Evolutionary conservation across 2,329 filamentous ascomycete genomes (phyloP).

Genomic region (Dryadomyces quercus-mongolicae): DNA sequence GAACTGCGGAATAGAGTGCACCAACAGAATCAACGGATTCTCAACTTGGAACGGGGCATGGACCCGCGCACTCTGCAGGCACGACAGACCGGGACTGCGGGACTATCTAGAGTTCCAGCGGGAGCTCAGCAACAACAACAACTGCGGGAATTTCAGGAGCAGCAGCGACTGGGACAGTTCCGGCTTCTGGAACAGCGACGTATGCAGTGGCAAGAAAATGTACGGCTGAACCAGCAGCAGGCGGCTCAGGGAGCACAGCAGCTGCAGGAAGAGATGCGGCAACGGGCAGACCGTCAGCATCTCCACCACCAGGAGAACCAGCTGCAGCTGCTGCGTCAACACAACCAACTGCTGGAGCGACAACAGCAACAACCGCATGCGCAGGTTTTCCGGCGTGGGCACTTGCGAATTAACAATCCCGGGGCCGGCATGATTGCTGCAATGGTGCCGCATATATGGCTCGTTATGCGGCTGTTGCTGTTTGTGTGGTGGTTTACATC

Average conservation of each 20-base stretch:
- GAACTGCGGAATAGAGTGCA: neutral
- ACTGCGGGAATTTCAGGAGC: neutral
- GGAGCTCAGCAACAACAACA: slow-evolving; percentile 2
- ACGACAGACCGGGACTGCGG: neutral
- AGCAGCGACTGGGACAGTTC: slow-evolving; percentile 4
- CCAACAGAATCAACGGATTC: neutral
- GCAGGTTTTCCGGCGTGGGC: slow-evolving; percentile 5
- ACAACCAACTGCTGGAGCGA: neutral
- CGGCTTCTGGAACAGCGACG: slow-evolving; percentile 5
- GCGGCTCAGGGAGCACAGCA: too few relatives aligned
- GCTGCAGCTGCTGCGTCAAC: slow-evolving; percentile 8
- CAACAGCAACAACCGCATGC: neutral
- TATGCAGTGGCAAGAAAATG: neutral
- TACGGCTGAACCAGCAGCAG: neutral
- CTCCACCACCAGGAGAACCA: slow-evolving; percentile 17
- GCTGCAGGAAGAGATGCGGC: slow-evolving; percentile 8
- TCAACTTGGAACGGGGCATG: neutral
- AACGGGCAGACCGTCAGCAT: slow-evolving; percentile 14
- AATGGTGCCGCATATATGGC: slow-evolving; percentile 51
- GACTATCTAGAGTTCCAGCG: too few relatives aligned
- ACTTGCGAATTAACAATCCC: slow-evolving; percentile 26
- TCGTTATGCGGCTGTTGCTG: slow-evolving; percentile 41
- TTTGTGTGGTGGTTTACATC: slow-evolving; percentile 57
- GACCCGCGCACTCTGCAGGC: neutral
- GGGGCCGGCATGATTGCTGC: slow-evolving; percentile 26